A percentile compares a stretch with the other conserved stretches of the same genome.
Conservation (phyloP, 495 filamentous ascomycete genomes). For the Corynascus novoguineensis region DNA sequence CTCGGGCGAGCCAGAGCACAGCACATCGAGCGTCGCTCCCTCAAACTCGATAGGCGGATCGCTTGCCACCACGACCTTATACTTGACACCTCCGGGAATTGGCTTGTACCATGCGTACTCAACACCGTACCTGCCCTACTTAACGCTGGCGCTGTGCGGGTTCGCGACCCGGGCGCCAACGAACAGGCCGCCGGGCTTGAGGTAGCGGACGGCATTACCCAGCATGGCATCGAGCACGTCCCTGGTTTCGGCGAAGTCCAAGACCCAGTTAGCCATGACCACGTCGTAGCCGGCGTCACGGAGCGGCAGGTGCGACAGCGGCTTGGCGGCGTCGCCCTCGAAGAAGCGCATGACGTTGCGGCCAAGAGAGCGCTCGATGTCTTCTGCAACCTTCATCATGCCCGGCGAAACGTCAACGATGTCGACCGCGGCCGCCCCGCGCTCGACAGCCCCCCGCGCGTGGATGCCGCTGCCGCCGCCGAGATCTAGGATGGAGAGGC, state of each 20-base stretch:
- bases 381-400: conserved; percentile 24
- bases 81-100: conserved; percentile 24
- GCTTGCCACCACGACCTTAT: neutral
- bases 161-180: conserved; percentile 19
- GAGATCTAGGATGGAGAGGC: conserved; percentile 32
- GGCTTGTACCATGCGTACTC: conserved; percentile 10
- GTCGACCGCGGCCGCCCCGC: conserved; percentile 27
- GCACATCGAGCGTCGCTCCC: conserved; percentile 2
- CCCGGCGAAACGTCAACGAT: conserved; percentile 30
- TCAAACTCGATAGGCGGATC: conserved; percentile 19
- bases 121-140: conserved; percentile 23
- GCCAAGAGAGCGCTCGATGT: neutral
- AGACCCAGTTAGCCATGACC: conserved; percentile 29
- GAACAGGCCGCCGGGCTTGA: conserved; percentile 30
- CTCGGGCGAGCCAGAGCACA: conserved; percentile 12
- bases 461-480: conserved; percentile 35
- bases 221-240: conserved; percentile 29
- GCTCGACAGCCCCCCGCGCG: conserved; percentile 23
- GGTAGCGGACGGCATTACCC: conserved; percentile 20
- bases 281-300: conserved; percentile 25
- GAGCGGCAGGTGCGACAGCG: conserved; percentile 17
- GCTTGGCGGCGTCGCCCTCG: conserved; percentile 20
- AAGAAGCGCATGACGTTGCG: conserved; percentile 17
- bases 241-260: conserved; percentile 25
- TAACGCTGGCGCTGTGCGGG: conserved; percentile 6